Percentiles rank a stretch among this genome's conserved stretches.
These are phyloP conservation scores for Cyclaneusma minus DNA, from an alignment of 2,329 filamentous ascomycete genomes.

Conservation along the genomic window DNA sequence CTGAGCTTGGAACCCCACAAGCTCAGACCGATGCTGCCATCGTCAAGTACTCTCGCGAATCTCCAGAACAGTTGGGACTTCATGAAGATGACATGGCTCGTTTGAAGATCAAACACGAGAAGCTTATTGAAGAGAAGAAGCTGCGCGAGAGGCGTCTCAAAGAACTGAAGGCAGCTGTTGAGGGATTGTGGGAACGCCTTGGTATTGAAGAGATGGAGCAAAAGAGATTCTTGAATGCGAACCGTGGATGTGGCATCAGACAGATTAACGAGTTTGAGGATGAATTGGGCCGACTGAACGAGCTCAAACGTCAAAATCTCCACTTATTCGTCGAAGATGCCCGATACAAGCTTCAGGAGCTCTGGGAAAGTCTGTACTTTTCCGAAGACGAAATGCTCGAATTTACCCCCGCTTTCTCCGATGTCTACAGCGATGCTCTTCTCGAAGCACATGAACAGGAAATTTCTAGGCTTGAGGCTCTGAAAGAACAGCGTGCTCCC, in stretches of 20 bases:
- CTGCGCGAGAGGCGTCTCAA: constrained; percentile 59
- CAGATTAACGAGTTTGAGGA: constrained; percentile 95
- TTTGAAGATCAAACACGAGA: constrained; percentile 62
- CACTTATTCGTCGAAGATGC: constrained; percentile 94
- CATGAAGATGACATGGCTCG: constrained; percentile 72
- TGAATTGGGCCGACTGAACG: constrained; percentile 71
- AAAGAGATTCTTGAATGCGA: constrained; percentile 71
- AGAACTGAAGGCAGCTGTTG: constrained; percentile 64
- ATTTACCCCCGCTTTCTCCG: constrained; percentile 91
- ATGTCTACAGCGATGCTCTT: constrained; percentile 91
- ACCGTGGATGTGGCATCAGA: constrained; percentile 79
- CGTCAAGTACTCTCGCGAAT: constrained; percentile 76
- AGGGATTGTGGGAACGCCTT: constrained; percentile 77
- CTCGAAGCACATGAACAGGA: constrained; percentile 91
- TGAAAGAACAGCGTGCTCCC: constrained; percentile 78
- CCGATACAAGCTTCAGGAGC: constrained; percentile 74
- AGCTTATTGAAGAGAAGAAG: constrained; percentile 77
- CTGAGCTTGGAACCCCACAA: constrained; percentile 85
- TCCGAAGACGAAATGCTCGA: constrained; percentile 98
- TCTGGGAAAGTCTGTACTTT: constrained; percentile 90
- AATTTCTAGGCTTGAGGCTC: constrained; percentile 62
- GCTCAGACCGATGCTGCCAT: constrained; percentile 80
- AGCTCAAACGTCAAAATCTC: constrained; percentile 88
- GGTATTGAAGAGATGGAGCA: constrained; percentile 70
- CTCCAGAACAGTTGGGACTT: constrained; percentile 85